Evolutionary conservation across 1,139 yeast genomes (phyloP).

Genomic region (Hyphopichia fennica): DNA sequence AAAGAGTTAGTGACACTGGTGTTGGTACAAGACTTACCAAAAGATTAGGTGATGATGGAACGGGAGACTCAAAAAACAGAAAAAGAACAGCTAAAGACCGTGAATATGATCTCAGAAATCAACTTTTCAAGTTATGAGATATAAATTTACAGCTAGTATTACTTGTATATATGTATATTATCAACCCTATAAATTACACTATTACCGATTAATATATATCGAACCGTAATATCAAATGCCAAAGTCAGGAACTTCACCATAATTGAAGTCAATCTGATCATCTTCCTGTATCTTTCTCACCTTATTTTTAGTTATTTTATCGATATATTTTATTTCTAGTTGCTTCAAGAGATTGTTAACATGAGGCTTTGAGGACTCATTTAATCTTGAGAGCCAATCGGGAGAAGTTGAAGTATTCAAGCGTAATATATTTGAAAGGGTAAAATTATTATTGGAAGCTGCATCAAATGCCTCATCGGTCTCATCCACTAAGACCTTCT

Average conservation of each 20-base stretch:
- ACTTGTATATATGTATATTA: constrained; percentile 6
- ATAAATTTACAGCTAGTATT: background rate
- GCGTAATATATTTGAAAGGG: constrained; percentile 28
- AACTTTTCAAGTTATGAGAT: constrained; percentile 35
- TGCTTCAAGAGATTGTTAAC: constrained; percentile 20
- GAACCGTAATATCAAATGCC: constrained; percentile 14
- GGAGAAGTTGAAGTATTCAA: constrained; percentile 12
- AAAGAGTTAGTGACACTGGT: constrained; percentile 27
- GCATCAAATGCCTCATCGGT: constrained; percentile 6
- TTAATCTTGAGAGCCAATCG: constrained; percentile 17
- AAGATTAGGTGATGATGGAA: constrained; percentile 46
- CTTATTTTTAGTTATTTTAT: constrained; percentile 12
- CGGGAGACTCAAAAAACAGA: constrained; percentile 34
- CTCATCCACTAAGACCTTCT: constrained; percentile 23
- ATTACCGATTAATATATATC: too few relatives aligned
- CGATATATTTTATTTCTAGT: constrained; percentile 19
- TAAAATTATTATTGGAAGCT: constrained; percentile 27
- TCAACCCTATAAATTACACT: constrained; percentile 13
- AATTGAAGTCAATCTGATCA: constrained; percentile 15
- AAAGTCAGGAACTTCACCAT: constrained; percentile 35
- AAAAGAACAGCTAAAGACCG: constrained; percentile 49
- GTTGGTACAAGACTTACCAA: constrained; percentile 27
- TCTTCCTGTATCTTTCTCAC: constrained; percentile 14
- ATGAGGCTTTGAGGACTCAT: constrained; percentile 10
- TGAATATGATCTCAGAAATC: constrained; percentile 40